Conservation (phyloP, 1,284 basidiomycete species). For the Trichosporon sp. region DNA sequence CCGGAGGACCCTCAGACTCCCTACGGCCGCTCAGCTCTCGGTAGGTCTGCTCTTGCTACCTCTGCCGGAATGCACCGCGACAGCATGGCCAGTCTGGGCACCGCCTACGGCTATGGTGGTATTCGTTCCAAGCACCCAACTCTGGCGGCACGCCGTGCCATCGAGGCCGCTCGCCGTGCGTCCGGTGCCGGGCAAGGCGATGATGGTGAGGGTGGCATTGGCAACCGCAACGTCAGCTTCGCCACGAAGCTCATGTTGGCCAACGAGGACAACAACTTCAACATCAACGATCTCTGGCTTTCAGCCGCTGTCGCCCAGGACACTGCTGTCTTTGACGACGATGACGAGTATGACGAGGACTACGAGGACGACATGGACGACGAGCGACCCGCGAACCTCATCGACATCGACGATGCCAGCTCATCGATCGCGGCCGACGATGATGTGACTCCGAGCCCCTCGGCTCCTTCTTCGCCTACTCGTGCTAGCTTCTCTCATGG, state of each 20-base stretch:
- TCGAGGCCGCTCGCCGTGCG: slow-evolving; percentile 43
- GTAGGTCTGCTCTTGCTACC: neutral
- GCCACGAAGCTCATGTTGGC: slow-evolving; percentile 78
- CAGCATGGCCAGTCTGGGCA: slow-evolving; percentile 37
- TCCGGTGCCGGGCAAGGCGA: slow-evolving; percentile 35
- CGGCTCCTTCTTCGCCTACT: neutral
- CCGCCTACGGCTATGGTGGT: slow-evolving; percentile 42
- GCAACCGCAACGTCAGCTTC: slow-evolving; percentile 51
- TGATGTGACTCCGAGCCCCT: slow-evolving; percentile 3
- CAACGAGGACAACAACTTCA: slow-evolving; percentile 50
- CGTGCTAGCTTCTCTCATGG: neutral
- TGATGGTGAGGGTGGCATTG: slow-evolving; percentile 21
- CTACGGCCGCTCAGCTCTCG: slow-evolving; percentile 4
- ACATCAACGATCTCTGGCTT: slow-evolving; percentile 50
- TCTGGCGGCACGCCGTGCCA: slow-evolving; percentile 43
- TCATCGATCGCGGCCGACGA: slow-evolving; percentile 17
- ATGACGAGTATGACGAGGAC: slow-evolving; percentile 38
- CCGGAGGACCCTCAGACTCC: neutral
- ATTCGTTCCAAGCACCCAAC: slow-evolving; percentile 49
- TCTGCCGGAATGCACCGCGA: slow-evolving; percentile 18
- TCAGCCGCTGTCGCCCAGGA: slow-evolving; percentile 49
- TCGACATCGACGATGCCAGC: slow-evolving; percentile 5
- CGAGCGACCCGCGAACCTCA: neutral
- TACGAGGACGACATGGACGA: slow-evolving; percentile 17
- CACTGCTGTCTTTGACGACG: slow-evolving; percentile 48